Base-by-base conservation (phyloP, 441 rosid genomes). In the Euphorbia celastroides region DNA sequence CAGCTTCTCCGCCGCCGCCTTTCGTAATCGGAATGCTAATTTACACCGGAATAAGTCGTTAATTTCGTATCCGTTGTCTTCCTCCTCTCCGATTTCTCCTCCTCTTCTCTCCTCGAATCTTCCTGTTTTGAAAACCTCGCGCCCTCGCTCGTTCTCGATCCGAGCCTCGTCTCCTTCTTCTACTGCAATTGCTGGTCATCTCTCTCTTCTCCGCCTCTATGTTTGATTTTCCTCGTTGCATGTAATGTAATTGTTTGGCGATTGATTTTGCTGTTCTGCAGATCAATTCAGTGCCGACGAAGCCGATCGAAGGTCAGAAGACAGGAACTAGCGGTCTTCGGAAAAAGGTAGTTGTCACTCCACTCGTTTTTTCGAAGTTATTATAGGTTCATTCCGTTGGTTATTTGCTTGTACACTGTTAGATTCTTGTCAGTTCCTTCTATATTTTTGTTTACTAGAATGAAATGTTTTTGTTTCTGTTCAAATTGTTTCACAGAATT, bases 271-370 rank as follows among this genome's bases (percentile, higher is more conserved):
- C 1, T 58, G 64, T 67, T 60, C 57, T 62, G 62, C 72, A 91
- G 95, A 72, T 91, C 67, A 82, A 77, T 70, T 91, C 92, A 41
- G 77, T 94, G 70, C 82, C 96, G 1, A 91, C 96, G 58, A 86
- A 85, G 86, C 96, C 96, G 9, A 85, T 94, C 34, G 88, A 91
- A 46, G 99, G 96, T 23, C 97, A 88, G 71, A 94, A 88, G 82
- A 94, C 97, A 17, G 97, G 99, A 64, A 94, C 97, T 6, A 94
- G 96, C 66, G 96, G 97, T 6, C 96, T 91, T 26, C 80, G 99
- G 31, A 93, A 93, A 81, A 93, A 91, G 96, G 96, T 88, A 22
- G 14, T 9, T 46, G 6, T 69, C 28, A 31, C 22, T 34, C 7
- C 34, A 13, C 16, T 62, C 10, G 14, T 13, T 46, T 32, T 52